Conservation (phyloP, 1,139 yeast genomes). For the Saccharomyces uvarum region DNA sequence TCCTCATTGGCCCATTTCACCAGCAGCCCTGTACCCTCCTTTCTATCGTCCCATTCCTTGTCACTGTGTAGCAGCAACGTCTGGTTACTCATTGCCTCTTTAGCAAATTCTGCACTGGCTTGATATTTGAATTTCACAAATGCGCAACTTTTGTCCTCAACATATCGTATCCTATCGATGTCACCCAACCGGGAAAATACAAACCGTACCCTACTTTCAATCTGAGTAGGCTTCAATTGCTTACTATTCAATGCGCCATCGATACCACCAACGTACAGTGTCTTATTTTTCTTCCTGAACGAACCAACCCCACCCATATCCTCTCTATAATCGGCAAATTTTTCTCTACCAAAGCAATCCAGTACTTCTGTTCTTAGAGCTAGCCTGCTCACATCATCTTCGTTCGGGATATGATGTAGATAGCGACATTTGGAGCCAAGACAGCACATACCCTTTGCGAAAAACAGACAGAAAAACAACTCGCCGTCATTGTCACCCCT, state of each 20-base stretch:
- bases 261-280: constrained; percentile 72
- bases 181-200: constrained; percentile 73
- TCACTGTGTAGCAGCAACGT: constrained; percentile 45
- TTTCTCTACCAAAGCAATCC: constrained; percentile 92
- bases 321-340: constrained; percentile 72
- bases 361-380: constrained; percentile 44
- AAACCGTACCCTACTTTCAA: constrained; percentile 33
- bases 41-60: constrained; percentile 31
- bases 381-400: constrained; percentile 36
- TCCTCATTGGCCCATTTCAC: constrained; percentile 90
- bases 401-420: constrained; percentile 67
- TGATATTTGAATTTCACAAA: constrained; percentile 68
- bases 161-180: constrained; percentile 58
- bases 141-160: constrained; percentile 61
- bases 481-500: constrained; percentile 44
- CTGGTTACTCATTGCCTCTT: constrained; percentile 87
- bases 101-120: constrained; percentile 81
- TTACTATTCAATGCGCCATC: constrained; percentile 29
- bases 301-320: constrained; percentile 95
- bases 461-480: constrained; percentile 63
- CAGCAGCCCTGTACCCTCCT: constrained; percentile 44
- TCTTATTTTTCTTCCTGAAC: constrained; percentile 59
- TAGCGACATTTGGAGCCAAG: constrained; percentile 69
- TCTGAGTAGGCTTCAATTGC: constrained; percentile 20
- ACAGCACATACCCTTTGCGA: constrained; percentile 83